Evolutionary conservation across 2,329 filamentous ascomycete species (phyloP).

Genomic region (Diaporthe citrichinensis): DNA sequence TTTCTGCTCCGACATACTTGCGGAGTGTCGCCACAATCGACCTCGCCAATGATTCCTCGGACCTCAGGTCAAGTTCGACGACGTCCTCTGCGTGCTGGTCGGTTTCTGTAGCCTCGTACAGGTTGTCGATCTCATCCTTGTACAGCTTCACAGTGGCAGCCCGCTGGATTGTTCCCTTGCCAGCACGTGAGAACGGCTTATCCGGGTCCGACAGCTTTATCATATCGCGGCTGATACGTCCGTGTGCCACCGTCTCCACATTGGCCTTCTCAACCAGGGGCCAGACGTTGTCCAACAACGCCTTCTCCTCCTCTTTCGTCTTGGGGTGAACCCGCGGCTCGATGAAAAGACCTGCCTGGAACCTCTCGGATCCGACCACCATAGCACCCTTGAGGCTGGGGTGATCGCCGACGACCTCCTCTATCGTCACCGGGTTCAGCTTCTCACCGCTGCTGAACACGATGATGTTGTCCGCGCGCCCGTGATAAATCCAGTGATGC

Average conservation of each 20-base stretch:
- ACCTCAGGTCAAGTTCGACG: conserved; percentile 44
- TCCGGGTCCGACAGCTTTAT: conserved; percentile 55
- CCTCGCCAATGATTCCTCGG: conserved; percentile 43
- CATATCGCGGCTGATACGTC: conserved; percentile 58
- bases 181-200: conserved; percentile 60
- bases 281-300: conserved; percentile 61
- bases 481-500: conserved; percentile 53
- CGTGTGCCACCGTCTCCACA: conserved; percentile 59
- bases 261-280: conserved; percentile 59
- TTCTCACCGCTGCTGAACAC: conserved; percentile 67
- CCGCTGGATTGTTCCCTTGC: conserved; percentile 64
- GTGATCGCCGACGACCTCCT: conserved; percentile 56
- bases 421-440: conserved; percentile 62
- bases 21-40: conserved; percentile 47
- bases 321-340: conserved; percentile 56
- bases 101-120: conserved; percentile 53
- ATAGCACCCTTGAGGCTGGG: conserved; percentile 57
- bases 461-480: conserved; percentile 61
- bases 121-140: conserved; percentile 56
- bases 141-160: conserved; percentile 56
- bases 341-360: conserved; percentile 63
- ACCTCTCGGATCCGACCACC: conserved; percentile 60
- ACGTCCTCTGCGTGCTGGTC: conserved; percentile 29
- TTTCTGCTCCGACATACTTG: conserved; percentile 39
- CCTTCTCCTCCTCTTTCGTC: conserved; percentile 46